Evolutionary conservation across 2,329 filamentous ascomycete genomes (phyloP).

Genomic region (Penicillium sp.): DNA sequence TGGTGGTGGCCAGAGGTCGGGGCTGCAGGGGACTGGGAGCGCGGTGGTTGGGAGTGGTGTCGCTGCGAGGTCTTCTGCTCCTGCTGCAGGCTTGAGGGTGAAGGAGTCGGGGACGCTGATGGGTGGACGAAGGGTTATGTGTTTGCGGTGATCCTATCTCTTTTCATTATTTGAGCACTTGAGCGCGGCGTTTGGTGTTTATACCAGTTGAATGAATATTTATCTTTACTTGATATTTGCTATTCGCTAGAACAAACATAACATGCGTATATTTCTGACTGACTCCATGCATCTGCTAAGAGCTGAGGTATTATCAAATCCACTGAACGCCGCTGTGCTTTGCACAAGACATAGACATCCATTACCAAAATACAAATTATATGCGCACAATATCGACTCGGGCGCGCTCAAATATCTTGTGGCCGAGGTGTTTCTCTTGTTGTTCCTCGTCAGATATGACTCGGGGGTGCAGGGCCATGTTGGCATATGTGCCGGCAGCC

Average conservation of each 20-base stretch:
- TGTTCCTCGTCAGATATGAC: conserved; percentile 56
- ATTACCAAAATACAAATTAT: conserved; percentile 29
- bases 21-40: conserved; percentile 19
- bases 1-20: conserved; percentile 18
- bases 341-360: not conserved
- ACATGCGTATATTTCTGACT: not conserved
- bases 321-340: not conserved
- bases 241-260: not conserved
- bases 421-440: conserved; percentile 58
- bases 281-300: not conserved
- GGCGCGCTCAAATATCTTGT: conserved; percentile 76
- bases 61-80: conserved; percentile 11
- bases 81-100: conserved; percentile 20
- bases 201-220: not conserved
- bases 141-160: conserved; percentile 26
- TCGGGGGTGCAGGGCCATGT: conserved; percentile 69
- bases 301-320: not conserved
- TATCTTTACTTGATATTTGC: not conserved
- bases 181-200: conserved; percentile 11
- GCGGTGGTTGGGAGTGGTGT: conserved; percentile 16
- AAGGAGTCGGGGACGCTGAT: conserved; percentile 31
- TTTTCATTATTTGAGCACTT: not conserved
- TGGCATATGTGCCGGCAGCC: conserved; percentile 80
- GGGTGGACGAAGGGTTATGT: conserved; percentile 36
- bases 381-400: conserved; percentile 86